Conservation (phyloP, 2,329 filamentous ascomycete genomes). For the Alternaria longipes region DNA sequence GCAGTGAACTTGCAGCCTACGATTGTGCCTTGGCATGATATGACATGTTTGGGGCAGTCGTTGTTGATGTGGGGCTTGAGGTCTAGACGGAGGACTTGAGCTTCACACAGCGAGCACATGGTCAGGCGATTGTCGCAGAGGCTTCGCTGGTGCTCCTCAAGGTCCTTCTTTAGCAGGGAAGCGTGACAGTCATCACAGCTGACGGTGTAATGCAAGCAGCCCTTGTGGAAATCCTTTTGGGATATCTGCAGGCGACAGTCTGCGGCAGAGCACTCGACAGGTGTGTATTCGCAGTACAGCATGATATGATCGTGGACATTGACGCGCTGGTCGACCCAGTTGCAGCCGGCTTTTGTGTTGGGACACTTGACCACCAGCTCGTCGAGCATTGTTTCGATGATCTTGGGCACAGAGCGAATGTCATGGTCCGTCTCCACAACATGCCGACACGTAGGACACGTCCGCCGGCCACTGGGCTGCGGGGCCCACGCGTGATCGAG, state of each 20-base stretch:
- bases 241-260: slow-evolving; percentile 63
- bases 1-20: slow-evolving; percentile 55
- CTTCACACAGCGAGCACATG: slow-evolving; percentile 54
- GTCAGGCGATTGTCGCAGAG: slow-evolving; percentile 61
- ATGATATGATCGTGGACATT: slow-evolving; percentile 68
- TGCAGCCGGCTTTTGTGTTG: slow-evolving; percentile 63
- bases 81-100: slow-evolving; percentile 54
- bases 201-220: slow-evolving; percentile 64
- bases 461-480: slow-evolving; percentile 44
- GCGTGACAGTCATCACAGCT: slow-evolving; percentile 63
- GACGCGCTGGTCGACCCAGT: slow-evolving; percentile 62
- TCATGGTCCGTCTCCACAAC: slow-evolving; percentile 48
- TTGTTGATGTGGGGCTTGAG: slow-evolving; percentile 54
- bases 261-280: slow-evolving; percentile 61
- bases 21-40: slow-evolving; percentile 55
- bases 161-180: slow-evolving; percentile 63
- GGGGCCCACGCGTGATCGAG: slow-evolving; percentile 55
- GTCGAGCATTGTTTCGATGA: slow-evolving; percentile 69
- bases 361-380: slow-evolving; percentile 69
- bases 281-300: slow-evolving; percentile 66
- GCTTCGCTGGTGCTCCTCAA: slow-evolving; percentile 60
- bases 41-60: slow-evolving; percentile 54
- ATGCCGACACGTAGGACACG: slow-evolving; percentile 67
- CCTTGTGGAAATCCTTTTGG: slow-evolving; percentile 63
- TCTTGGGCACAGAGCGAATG: slow-evolving; percentile 58